Evolutionary conservation across 495 filamentous ascomycete species (phyloP), one percentile per base, ranked within the genome.

Genomic region (Neurospora terricola): DNA sequence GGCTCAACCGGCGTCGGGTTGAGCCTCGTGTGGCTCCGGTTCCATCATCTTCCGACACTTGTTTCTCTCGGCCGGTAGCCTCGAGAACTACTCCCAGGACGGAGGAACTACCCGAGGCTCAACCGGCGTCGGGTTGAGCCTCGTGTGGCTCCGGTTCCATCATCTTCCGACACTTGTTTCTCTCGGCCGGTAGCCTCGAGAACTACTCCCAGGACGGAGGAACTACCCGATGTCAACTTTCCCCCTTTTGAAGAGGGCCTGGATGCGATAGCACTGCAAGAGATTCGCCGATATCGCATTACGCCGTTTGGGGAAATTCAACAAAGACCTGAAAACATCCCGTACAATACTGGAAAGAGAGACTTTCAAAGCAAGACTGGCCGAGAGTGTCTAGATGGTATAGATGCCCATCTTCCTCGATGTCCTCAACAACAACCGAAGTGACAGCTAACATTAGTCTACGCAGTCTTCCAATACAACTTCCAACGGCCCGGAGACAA

Each of bases 331-430:
- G 88, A 90, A 62, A 92, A 92, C 70, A 97, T 98, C 72, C 96
- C 96, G 0, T 99, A 98, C 81, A 92, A 91, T 70, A 97, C 94
- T 77, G 91, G 93, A 73, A 99, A 98, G 85, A 96, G 95, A 83
- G 83, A 87, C 23, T 96, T 99, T 74, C 87, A 89, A 70, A 87
- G 90, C 77, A 94, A 90, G 82, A 98, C 95, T 11, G 93, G 93
- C 7, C 86, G 94, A 72, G 92, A 94, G 75, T 90, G 89, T 71
- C 94, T 99, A 77, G 91, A 98, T 86, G 93, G 96, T 97, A 87
- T 77, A 36, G 27, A 7, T 34, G 14, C 27, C 54, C 54, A 36
- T 34, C 6, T 16, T 30, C 14, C 23, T 62, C 14, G 2, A 30
- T 34, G 23, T 6, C 27, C 12, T 27, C 54, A 66, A 18, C 7